Evolutionary conservation across 148 eudicot genomes (phyloP), one percentile per base, ranked within the genome.

Genomic region (Nepenthes gracilis): DNA sequence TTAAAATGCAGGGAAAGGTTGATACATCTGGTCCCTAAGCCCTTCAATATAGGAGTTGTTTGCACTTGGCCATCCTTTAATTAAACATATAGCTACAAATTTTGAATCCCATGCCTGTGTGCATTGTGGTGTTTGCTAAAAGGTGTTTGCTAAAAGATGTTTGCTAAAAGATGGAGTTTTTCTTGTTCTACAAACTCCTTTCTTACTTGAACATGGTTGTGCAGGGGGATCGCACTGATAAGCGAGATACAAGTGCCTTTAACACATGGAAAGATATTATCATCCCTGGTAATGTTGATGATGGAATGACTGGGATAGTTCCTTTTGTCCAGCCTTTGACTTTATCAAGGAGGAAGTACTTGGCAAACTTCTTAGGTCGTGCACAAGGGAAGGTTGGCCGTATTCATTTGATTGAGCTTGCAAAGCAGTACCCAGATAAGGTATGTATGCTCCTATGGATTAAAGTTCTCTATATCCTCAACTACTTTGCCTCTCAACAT

Each of bases 191-290:
- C 15, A 49, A 49, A 49, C 53, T 49, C 11, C 3, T n/a, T n/a
- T 11, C 4, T 58, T 35, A n/a, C 33, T 63, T 15, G 12, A 47
- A 38, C 33, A 66, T 58, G 13, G n/a, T 60, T 77, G 65, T 71
- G 43, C 76, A 92, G 96, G 97, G 96, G 54, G 97, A 92, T 68
- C 90, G 96, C 54, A 92, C 97, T 56, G 97, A 88, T 78, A 92
- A 92, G 71, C 78, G 96, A 66, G 88, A 85, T 66, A 80, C 83
- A 47, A 88, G 86, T 77, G 93, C 96, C 32, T 92, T 88, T 32
- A 88, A 83, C 74, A 92, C 97, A 43, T 88, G 96, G 97, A 88
- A 92, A 72, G 94, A 92, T 73, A 81, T 92, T 32, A 88, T 92
- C 51, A 83, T 92, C 71, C 97, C 97, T 47, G 97, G 97, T 32